Evolutionary conservation across 2,329 filamentous ascomycete genomes (phyloP), one percentile per base, ranked within the genome.

Genomic region (Fusarium tupiense): DNA sequence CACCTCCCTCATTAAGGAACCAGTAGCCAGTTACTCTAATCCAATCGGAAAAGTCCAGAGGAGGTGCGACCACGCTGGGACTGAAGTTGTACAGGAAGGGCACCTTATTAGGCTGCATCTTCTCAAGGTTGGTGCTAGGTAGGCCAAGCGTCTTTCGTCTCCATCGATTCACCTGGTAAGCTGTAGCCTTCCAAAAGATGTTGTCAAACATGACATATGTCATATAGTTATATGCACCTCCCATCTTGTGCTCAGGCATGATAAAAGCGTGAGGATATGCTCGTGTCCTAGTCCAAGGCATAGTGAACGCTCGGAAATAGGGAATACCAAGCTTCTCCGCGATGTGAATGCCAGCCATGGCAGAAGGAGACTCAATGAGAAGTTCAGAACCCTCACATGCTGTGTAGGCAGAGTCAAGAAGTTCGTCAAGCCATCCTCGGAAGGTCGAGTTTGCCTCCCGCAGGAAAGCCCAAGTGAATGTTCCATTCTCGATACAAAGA

Each of bases 31-130:
- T 98, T 13, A 98, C 94, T 49, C 94, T 91, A 81, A 99, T 96
- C 96, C 96, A 99, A 82, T 98, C 96, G 47, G 94, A 96, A 84
- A 95, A 99, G 84, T 99, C 96, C 4, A 98, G 87, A 22, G 96
- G 96, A 35, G 95, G 96, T 5, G 94, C 91, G n/a, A 99, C 96
- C 19, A 99, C 96, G 17, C 91, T 93, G 2, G 95, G 94, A 64
- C 94, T 97, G 82, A 98, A 98, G 83, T 98, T 98, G 86, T 99
- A 99, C 52, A 99, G 84, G 83, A 99, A 99, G 1, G 96, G 96
- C n/a, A 98, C 94, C 81, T 97, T 97, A 85, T 98, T 98, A 5
- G 94, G 92, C 83, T 98, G 95, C 90, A 99, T 91, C 84, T 95
- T 97, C 80, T 96, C 93, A 49, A 98, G 85, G 66, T 86, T 94